Conservation (phyloP, 139 green algal genomes). For the Edaphochlamys debaryana region DNA sequence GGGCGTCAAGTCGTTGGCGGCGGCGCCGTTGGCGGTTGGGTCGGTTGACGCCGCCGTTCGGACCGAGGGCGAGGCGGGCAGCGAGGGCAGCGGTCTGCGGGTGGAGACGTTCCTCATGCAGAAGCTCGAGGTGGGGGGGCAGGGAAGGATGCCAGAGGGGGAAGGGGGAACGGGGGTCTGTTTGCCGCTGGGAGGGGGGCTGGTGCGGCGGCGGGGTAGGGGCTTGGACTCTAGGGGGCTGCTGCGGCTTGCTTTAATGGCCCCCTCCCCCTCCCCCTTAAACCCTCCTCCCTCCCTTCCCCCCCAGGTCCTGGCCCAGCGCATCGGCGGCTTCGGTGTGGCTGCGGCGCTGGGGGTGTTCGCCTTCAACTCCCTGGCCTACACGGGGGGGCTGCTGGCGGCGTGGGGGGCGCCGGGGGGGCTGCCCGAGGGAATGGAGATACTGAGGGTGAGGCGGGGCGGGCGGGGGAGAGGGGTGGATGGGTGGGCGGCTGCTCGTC, state of each 20-base stretch:
- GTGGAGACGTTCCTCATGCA: conserved; percentile 77
- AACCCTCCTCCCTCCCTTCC: conserved; percentile 27
- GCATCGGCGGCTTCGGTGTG: conserved; percentile 81
- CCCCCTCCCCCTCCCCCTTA: no score
- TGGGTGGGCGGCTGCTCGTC: neutral
- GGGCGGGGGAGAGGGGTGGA: no score
- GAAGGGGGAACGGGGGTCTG: no score
- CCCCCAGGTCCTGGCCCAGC: conserved; percentile 52
- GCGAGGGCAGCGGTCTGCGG: conserved; percentile 34
- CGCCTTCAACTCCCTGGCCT: conserved; percentile 51
- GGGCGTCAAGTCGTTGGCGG: neutral
- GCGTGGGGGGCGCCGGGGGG: neutral
- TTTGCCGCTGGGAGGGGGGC: no score
- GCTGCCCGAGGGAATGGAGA: neutral
- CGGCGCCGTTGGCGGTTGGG: neutral
- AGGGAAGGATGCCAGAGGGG: neutral
- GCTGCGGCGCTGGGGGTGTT: conserved; percentile 67
- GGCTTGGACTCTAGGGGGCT: no score
- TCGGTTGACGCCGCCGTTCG: no score
- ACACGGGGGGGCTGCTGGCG: conserved; percentile 37
- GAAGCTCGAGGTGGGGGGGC: conserved; percentile 71
- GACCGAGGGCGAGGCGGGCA: no score
- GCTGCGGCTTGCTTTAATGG: no score
- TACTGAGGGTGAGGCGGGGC: neutral
- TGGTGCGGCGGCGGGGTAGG: no score